Conservation (phyloP, 148 eudicot species). For the Simmondsia chinensis region DNA sequence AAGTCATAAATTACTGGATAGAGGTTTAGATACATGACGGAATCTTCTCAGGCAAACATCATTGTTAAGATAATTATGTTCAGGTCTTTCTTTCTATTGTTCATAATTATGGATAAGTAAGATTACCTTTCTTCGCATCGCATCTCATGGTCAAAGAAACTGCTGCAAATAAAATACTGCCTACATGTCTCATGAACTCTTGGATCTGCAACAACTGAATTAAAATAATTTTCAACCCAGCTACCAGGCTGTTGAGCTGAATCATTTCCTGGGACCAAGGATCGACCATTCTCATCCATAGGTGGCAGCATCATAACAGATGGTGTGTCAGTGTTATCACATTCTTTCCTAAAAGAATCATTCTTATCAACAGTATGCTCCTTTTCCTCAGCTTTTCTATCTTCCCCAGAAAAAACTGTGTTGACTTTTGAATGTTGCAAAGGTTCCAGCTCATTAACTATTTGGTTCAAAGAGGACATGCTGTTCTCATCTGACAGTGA, state of each 20-base stretch:
- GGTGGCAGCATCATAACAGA: too few relatives aligned
- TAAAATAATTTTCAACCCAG: constrained; percentile 29
- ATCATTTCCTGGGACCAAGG: constrained; percentile 11
- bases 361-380: constrained; percentile 7
- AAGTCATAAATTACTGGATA: too few relatives aligned
- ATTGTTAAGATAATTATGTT: too few relatives aligned
- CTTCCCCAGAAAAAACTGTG: constrained; percentile 8
- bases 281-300: constrained; percentile 7
- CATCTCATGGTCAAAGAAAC: constrained; percentile 22
- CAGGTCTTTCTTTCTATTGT: too few relatives aligned
- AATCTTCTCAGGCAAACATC: too few relatives aligned
- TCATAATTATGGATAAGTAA: too few relatives aligned
- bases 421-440: constrained; percentile 12
- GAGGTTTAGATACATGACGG: too few relatives aligned
- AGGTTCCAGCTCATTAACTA: constrained; percentile 6
- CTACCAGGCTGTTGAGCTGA: constrained; percentile 17
- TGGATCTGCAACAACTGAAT: constrained; percentile 31
- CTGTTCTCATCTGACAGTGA: constrained; percentile 29
- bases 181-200: constrained; percentile 36
- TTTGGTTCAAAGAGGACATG: constrained; percentile 4
- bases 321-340: constrained; percentile 3
- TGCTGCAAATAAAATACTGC: constrained; percentile 33
- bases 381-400: constrained; percentile 12
- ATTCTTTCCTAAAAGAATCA: constrained; percentile 7
- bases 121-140: constrained; percentile 28